These are phyloP conservation scores for Jamesozyma gamospora DNA, from an alignment of 805 yeast species.

Conservation along the genomic window DNA sequence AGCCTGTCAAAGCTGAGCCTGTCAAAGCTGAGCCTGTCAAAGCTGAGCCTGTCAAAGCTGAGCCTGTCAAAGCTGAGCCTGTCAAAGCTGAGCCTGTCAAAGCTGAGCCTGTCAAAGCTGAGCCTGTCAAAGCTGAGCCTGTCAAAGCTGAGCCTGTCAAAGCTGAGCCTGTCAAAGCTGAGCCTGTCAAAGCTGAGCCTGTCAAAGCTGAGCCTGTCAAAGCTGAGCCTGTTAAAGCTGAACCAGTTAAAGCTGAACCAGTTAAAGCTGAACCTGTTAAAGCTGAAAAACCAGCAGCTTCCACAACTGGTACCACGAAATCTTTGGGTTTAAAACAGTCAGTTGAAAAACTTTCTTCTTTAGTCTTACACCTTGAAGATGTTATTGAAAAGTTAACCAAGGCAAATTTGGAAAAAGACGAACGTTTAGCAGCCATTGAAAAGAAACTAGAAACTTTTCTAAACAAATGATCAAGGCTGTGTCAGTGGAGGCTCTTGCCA, in stretches of 20 bases:
- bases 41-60: too few relatives aligned
- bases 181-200: slow-evolving; percentile 8
- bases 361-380: slow-evolving; percentile 49
- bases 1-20: slow-evolving; percentile 6
- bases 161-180: slow-evolving; percentile 6
- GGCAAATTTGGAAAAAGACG: slow-evolving; percentile 57
- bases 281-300: slow-evolving; percentile 6
- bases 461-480: not conserved
- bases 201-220: slow-evolving; percentile 6
- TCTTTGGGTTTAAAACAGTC: slow-evolving; percentile 63
- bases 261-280: not conserved
- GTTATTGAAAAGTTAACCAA: slow-evolving; percentile 43
- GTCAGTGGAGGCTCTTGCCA: too few relatives aligned
- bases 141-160: slow-evolving; percentile 7
- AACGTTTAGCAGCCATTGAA: slow-evolving; percentile 47
- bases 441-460: slow-evolving; percentile 36
- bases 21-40: slow-evolving; percentile 9
- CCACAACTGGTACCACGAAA: slow-evolving; percentile 17
- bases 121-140: not conserved
- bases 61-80: too few relatives aligned
- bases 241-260: not conserved
- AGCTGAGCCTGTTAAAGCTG: not conserved
- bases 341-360: slow-evolving; percentile 51
- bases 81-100: slow-evolving; percentile 20
- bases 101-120: slow-evolving; percentile 6